Percentiles rank a stretch among this genome's conserved stretches.
These are phyloP conservation scores for Colletotrichum tabaci DNA, from an alignment of 2,329 filamentous ascomycete species.

Conservation along the genomic window DNA sequence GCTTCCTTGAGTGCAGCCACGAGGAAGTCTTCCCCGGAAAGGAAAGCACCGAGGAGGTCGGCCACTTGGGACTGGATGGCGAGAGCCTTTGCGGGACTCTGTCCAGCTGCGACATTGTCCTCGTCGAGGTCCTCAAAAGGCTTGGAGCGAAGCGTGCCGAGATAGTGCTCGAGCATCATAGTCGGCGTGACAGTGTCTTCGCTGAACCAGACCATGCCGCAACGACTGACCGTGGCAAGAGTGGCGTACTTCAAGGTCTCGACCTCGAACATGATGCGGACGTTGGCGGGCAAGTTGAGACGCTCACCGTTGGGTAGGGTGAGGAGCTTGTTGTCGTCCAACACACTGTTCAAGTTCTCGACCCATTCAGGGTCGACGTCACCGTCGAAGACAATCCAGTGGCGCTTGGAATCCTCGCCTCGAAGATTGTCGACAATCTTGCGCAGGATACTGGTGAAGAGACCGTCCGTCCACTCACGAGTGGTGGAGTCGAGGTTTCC, in stretches of 20 bases:
- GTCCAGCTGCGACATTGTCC: constrained; percentile 83
- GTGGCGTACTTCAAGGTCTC: constrained; percentile 98
- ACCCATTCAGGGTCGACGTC: constrained; percentile 99
- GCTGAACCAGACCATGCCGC: constrained; percentile 99
- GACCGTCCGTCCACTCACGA: constrained; percentile 97
- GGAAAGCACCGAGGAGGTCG: constrained; percentile 80
- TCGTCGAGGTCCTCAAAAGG: constrained; percentile 97
- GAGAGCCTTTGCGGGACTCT: constrained; percentile 83
- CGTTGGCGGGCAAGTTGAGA: constrained; percentile 92
- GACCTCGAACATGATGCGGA: constrained; percentile 99
- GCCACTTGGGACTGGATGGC: constrained; percentile 85
- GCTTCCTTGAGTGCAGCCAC: constrained; percentile 83
- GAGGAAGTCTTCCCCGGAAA: constrained; percentile 87
- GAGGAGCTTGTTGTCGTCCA: constrained; percentile 98
- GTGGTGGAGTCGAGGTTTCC: constrained; percentile 97
- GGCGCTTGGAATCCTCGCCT: constrained; percentile 95
- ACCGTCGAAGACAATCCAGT: constrained; percentile 99
- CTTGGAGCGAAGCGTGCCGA: constrained; percentile 84
- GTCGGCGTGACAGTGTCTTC: constrained; percentile 94
- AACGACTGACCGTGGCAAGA: constrained; percentile 98
- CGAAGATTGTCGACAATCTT: constrained; percentile 99
- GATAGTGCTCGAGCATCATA: constrained; percentile 95
- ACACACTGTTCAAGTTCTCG: constrained; percentile 98
- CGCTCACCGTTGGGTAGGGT: constrained; percentile 98
- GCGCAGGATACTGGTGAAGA: constrained; percentile 97